Conservation (phyloP, 2,329 filamentous ascomycete species). For the Cryphonectria naterciae region DNA sequence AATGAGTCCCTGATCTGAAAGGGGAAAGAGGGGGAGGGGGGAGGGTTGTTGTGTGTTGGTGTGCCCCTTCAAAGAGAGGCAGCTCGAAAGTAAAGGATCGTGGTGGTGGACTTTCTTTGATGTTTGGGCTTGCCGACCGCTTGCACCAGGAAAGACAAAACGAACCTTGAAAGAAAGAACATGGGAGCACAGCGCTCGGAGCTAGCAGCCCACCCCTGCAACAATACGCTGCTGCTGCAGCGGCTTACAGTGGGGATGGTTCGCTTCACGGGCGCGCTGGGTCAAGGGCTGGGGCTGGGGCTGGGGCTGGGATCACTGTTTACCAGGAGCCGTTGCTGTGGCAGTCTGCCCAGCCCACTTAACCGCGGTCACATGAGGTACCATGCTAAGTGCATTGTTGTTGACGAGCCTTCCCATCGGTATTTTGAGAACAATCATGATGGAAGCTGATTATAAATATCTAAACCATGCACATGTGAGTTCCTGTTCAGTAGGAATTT, state of each 20-base stretch:
- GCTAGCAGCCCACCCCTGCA: conserved; percentile 15
- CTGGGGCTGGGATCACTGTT: not conserved
- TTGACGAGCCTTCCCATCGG: not conserved
- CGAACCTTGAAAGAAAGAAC: conserved; percentile 13
- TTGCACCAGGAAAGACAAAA: conserved; percentile 6
- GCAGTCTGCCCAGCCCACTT: not conserved
- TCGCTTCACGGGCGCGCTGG: not conserved
- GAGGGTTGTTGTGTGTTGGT: not conserved
- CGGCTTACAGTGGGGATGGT: not conserved
- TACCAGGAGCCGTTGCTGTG: not conserved
- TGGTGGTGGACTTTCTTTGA: conserved; percentile 18
- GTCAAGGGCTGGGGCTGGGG: not conserved
- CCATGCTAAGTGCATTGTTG: not conserved
- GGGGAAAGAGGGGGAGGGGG: too few species aligned
- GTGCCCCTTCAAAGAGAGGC: not conserved
- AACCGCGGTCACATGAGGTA: not conserved
- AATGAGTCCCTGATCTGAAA: not conserved
- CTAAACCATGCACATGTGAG: not conserved
- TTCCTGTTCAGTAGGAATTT: too few species aligned
- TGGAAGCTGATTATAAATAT: not conserved
- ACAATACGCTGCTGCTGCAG: not conserved
- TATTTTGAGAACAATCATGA: not conserved
- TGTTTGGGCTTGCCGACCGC: conserved; percentile 8
- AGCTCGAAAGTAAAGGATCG: conserved; percentile 4
- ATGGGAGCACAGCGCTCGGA: not conserved